Conservation (phyloP, 73 alveolate genomes). For the Paramecium sexaurelia region DNA sequence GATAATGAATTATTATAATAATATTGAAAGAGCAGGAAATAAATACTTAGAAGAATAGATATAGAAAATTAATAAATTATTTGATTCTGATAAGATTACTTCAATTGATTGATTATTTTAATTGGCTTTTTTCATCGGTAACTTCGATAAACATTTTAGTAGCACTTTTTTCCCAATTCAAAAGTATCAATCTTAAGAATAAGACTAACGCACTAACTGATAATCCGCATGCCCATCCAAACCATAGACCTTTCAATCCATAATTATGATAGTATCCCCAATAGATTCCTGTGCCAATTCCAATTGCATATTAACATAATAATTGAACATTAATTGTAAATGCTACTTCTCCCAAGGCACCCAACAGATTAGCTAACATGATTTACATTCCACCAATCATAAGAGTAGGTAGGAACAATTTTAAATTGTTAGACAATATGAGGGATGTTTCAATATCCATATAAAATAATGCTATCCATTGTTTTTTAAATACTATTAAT, state of each 20-base stretch:
- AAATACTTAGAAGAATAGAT: background rate
- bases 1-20: no score
- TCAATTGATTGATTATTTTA: background rate
- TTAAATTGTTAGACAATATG: background rate
- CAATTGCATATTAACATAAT: constrained; percentile 2
- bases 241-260: constrained; percentile 11
- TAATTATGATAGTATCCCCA: background rate
- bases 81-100: background rate
- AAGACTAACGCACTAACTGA: background rate
- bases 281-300: constrained; percentile 2
- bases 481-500: background rate
- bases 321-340: background rate
- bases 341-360: background rate
- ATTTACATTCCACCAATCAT: background rate
- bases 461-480: background rate
- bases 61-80: background rate
- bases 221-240: constrained; percentile 23
- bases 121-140: background rate
- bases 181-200: background rate
- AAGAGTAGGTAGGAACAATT: background rate
- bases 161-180: background rate
- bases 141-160: background rate
- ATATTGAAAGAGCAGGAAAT: background rate
- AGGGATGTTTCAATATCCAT: background rate
- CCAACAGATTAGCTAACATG: background rate